Evolutionary conservation across 1,284 basidiomycete genomes (phyloP), one percentile per base, ranked within the genome.

Genomic region (Mrakiaceae sp.): DNA sequence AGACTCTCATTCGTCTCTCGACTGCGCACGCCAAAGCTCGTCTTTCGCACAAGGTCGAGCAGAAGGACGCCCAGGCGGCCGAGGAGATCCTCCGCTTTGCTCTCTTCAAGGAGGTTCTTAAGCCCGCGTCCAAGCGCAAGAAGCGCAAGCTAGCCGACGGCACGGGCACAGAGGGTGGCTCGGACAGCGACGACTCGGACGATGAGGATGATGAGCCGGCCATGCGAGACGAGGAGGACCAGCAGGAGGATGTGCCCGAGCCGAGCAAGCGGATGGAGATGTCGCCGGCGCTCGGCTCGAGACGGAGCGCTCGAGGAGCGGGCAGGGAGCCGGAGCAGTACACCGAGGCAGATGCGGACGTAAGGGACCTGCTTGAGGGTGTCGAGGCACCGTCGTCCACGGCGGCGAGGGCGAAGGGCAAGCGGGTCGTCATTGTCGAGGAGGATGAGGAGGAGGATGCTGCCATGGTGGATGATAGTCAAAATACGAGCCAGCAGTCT

Each of bases 21-120:
- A 98, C 95, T 14, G 96, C 96, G 0, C 96, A 98, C 75, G 96
- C 96, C 67, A 99, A 99, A 78, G 85, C 93, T 11, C 86, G 95
- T 27, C 81, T 99, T 3, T 94, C 93, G 14, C 69, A 82, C 54
- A 88, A 87, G 69, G 91, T 99, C 27, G 87, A 90, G 71, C 84
- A 88, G 73, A 79, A 81, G 4, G 96, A 98, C 77, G 95, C 96
- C 10, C 82, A 83, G 72, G 86, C 88, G 46, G 96, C 95, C 2
- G 94, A 98, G 75, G 87, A 88, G 72, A 95, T 98, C 71, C 86
- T 99, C 72, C 87, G 95, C 27, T 99, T 92, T 76, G 96, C 96
- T 0, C 83, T 99, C 46, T 99, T 95, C 84, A 96, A 95, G 74
- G 96, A 98, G 75, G 95, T 99, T 16, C 82, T 92, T 62, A 90